Evolutionary conservation across 2,329 filamentous ascomycete species (phyloP).

Genomic region (Fusarium sp.): DNA sequence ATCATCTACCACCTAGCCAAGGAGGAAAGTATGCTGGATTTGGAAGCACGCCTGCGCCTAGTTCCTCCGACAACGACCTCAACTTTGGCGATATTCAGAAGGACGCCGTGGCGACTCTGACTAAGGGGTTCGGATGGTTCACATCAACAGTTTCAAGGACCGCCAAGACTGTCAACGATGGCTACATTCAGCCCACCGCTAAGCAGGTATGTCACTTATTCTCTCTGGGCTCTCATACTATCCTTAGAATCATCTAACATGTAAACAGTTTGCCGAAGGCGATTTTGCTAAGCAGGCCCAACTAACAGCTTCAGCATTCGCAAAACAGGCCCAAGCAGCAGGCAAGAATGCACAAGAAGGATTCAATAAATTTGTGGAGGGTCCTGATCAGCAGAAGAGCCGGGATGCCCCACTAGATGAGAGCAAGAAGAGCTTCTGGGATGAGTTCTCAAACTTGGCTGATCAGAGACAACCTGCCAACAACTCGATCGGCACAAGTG

Average conservation of each 20-base stretch:
- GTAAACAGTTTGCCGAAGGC: conserved; percentile 76
- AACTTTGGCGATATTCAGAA: conserved; percentile 89
- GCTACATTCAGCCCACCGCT: conserved; percentile 92
- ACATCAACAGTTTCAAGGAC: conserved; percentile 87
- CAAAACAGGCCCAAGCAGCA: conserved; percentile 73
- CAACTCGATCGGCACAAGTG: conserved; percentile 68
- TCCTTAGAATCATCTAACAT: conserved; percentile 39
- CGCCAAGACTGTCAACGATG: conserved; percentile 90
- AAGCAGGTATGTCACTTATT: conserved; percentile 72
- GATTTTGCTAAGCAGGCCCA: conserved; percentile 78
- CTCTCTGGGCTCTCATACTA: background rate
- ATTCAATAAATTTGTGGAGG: conserved; percentile 90
- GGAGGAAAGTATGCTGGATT: conserved; percentile 95
- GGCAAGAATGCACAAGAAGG: conserved; percentile 81
- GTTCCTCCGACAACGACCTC: conserved; percentile 58
- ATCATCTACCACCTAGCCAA: conserved; percentile 82
- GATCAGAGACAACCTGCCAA: conserved; percentile 62
- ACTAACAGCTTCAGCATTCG: conserved; percentile 72
- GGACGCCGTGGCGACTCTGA: conserved; percentile 88
- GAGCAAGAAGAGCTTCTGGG: conserved; percentile 90
- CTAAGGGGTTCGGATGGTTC: conserved; percentile 96
- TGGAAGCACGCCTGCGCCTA: conserved; percentile 76
- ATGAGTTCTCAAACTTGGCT: conserved; percentile 81
- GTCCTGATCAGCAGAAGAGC: conserved; percentile 58
- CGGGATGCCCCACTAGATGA: conserved; percentile 61